phyloP scores from a whole-genome alignment of 768 basidiomycete genomes.

The Mycena belliarum region DNA sequence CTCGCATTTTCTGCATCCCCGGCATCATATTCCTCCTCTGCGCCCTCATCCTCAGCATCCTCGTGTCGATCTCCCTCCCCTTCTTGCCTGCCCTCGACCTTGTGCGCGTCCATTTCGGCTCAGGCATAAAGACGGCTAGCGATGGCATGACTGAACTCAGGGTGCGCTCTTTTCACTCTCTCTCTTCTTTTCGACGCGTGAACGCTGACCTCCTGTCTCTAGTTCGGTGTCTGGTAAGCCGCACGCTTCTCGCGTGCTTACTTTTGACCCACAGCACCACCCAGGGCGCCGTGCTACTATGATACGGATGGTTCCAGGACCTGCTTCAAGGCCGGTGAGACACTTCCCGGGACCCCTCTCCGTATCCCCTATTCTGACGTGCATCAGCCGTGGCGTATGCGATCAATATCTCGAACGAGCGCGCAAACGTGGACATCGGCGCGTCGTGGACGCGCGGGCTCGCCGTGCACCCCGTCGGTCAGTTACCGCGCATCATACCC shows the following conservation, averaged over 20 bases:
- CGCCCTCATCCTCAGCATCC: conserved; percentile 66
- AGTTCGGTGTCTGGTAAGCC: conserved; percentile 78
- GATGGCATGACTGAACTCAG: conserved; percentile 47
- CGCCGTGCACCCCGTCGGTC: conserved; percentile 75
- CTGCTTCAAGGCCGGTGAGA: conserved; percentile 51
- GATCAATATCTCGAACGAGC: conserved; percentile 40
- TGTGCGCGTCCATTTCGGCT: conserved; percentile 53
- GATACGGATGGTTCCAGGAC: conserved; percentile 41
- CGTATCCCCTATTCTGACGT: neutral
- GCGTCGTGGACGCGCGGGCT: conserved; percentile 74
- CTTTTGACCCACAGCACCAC: neutral
- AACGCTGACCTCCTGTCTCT: conserved; percentile 2
- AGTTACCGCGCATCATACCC: conserved; percentile 24
- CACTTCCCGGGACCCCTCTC: no score
- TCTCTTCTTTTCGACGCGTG: conserved; percentile 1
- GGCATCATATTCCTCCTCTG: conserved; percentile 55
- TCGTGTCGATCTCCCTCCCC: conserved; percentile 73
- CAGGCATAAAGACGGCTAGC: conserved; percentile 27
- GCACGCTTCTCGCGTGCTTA: conserved; percentile 14
- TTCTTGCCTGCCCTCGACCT: conserved; percentile 69
- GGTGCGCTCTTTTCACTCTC: conserved; percentile 43
- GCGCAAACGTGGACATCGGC: conserved; percentile 42
- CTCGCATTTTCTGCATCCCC: conserved; percentile 60
- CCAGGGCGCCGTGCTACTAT: conserved; percentile 66
- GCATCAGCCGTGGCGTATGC: conserved; percentile 56